Base-by-base conservation (phyloP, 2,329 filamentous ascomycete species). In the Trichoderma semiorbis region DNA sequence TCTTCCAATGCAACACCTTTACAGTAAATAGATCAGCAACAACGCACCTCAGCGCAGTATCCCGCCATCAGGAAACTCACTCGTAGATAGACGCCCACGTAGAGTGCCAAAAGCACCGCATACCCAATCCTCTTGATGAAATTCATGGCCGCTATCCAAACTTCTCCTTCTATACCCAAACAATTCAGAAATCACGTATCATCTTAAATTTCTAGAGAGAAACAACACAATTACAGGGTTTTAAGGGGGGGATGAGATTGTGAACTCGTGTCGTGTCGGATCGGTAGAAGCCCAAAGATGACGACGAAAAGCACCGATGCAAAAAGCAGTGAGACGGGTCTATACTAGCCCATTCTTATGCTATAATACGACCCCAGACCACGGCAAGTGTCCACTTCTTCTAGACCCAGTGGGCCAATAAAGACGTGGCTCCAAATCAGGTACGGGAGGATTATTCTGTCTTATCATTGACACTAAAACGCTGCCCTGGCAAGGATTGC, bases 101-200 rank as follows among this genome's bases (percentile, higher is more conserved):
- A 70, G 16, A 70, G 39, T 47, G 58, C 67, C 58, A 70, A 63
- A 70, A 70, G 43, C 58, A 70, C 55, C 58, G 67, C 67, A 39
- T 63, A 70, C 18, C 39, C 67, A 21, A 70, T 4, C 43, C 67
- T 63, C 39, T 34, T 70, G 8, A 70, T 39, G 43, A 63, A 53
- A 6, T 18, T 43, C 36, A 63, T 69, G 14, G 7, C 21, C 18
- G 34, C 2, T 18, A 28, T 67, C 64, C 50, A 30, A n/a, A 7
- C 47, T 3, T 24, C 47, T 53, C 47, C 47, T 53, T 53, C 47
- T 53, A 24, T 53, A 7, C 24, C 24, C 3, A 57, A 57, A 18
- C 53, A 18, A 58, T 21, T 32, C 28, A 58, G 28, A 58, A 32
- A 12, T 32, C 8, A 18, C 55, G 16, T 32, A 32, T 32, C 55